A percentile compares a stretch with the other conserved stretches of the same genome.
Evolutionary conservation across 2,329 filamentous ascomycete species (phyloP).

Genomic region (Fusarium pseudonygamai): DNA sequence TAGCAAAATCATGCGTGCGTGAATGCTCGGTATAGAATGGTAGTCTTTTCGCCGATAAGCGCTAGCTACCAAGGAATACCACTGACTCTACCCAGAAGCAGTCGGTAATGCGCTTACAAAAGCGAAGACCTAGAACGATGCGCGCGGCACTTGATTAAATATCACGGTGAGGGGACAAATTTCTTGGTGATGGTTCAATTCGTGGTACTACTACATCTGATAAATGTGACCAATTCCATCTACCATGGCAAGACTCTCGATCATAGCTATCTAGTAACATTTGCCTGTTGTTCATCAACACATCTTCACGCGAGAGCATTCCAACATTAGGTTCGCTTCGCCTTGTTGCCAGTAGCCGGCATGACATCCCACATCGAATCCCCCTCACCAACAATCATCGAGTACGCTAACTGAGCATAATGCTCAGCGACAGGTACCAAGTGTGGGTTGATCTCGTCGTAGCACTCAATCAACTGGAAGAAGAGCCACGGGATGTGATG

Average conservation of each 20-base stretch:
- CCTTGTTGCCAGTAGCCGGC: not conserved
- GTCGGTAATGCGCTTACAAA: not conserved
- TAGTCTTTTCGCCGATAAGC: not conserved
- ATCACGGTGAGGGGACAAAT: not conserved
- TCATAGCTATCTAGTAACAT: not conserved
- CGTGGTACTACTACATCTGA: not conserved
- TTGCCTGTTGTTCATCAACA: not conserved
- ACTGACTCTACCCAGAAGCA: not conserved
- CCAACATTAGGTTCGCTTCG: not conserved
- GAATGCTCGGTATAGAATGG: not conserved
- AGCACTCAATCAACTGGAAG: not conserved
- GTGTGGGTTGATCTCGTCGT: not conserved
- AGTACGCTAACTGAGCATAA: not conserved
- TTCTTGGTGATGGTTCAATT: not conserved
- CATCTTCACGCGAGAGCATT: not conserved
- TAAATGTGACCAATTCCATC: not conserved
- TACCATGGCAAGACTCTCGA: not conserved
- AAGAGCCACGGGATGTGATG: not conserved
- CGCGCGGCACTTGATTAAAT: not conserved
- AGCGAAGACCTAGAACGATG: not conserved
- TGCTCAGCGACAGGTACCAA: not conserved
- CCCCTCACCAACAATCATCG: not conserved
- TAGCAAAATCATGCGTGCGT: not conserved
- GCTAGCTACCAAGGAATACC: not conserved
- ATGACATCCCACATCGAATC: not conserved